Percentiles rank a stretch among this genome's conserved stretches.
These are phyloP conservation scores for Nothophytophthora sp. DNA, from an alignment of 352 stramenopile species.

Conservation along the genomic window DNA sequence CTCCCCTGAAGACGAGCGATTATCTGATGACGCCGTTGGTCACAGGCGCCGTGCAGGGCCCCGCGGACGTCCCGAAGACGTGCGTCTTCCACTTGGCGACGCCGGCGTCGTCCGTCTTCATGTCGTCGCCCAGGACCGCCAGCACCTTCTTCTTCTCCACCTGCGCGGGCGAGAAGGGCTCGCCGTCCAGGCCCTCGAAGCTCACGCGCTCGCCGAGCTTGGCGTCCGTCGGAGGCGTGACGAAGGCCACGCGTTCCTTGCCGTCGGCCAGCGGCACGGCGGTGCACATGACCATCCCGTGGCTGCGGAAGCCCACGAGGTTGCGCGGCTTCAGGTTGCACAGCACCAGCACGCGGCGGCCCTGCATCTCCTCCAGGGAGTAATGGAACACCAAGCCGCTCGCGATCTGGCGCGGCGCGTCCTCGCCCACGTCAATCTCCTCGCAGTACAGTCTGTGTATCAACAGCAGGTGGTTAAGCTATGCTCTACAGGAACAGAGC, in stretches of 20 bases:
- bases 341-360: constrained; percentile 82
- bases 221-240: constrained; percentile 77
- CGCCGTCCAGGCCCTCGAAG: constrained; percentile 67
- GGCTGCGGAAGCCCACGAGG: constrained; percentile 90
- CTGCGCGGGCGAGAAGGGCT: constrained; percentile 79
- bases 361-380: constrained; percentile 87
- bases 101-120: constrained; percentile 78
- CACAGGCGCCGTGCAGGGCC: constrained; percentile 72
- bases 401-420: constrained; percentile 83
- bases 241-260: constrained; percentile 84
- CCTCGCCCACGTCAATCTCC: constrained; percentile 91
- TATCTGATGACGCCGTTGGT: constrained; percentile 82
- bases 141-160: constrained; percentile 92
- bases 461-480: too few species aligned
- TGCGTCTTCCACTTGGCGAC: constrained; percentile 87
- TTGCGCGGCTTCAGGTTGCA: constrained; percentile 93
- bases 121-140: constrained; percentile 71
- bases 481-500: too few species aligned
- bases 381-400: constrained; percentile 88
- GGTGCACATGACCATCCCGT: constrained; percentile 93
- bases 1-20: not conserved
- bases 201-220: constrained; percentile 75
- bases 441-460: constrained; percentile 84
- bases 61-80: constrained; percentile 71
- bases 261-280: constrained; percentile 61